Evolutionary conservation across 2,329 filamentous ascomycete genomes (phyloP), one percentile per base, ranked within the genome.

Genomic region (Cladosporium sp.): DNA sequence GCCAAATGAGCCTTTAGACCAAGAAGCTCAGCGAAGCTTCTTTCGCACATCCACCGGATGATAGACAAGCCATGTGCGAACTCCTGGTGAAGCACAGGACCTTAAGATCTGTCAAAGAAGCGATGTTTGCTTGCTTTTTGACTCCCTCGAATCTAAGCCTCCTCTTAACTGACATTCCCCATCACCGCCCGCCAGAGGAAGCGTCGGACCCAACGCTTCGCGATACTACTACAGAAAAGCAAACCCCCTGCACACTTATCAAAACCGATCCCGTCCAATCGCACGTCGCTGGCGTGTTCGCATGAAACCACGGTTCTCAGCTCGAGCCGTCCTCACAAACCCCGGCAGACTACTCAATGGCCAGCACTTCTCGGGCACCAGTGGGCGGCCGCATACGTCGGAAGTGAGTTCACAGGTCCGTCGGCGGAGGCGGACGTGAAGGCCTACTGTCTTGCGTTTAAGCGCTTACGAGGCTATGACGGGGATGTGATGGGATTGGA

Each of bases 361-460:
- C 58, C 28, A 51, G 3, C 18, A 36, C 13, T 11, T 14, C 25
- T 25, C 58, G 58, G 58, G 43, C 39, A 18, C 58, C 43, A 60
- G 58, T 51, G 58, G 58, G 28, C n/a, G 58, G 30, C 58, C 43
- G 43, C 39, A 49, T 49, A 32, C n/a, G 58, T 60, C 58, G 58
- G 58, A 60, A 30, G 43, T 32, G 43, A 23, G 43, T 36, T 21
- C 26, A 30, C 18, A 60, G 26, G 28, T 32, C 58, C 58, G 58
- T 60, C 58, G 58, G 58, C 58, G 58, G 58, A 32, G 43, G 30
- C 34, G 56, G 34, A 5, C 34, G 11, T n/a, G 23, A 58, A 58
- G 25, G 13, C 56, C 25, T 54, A 14, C 1, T 32, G 14, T 54
- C 16, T 28, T 32, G 6, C 13, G 14, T 14, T 3, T 26, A 54